Conservation (phyloP, 2,329 filamentous ascomycete species). For the Pseudogymnoascus sp. region DNA sequence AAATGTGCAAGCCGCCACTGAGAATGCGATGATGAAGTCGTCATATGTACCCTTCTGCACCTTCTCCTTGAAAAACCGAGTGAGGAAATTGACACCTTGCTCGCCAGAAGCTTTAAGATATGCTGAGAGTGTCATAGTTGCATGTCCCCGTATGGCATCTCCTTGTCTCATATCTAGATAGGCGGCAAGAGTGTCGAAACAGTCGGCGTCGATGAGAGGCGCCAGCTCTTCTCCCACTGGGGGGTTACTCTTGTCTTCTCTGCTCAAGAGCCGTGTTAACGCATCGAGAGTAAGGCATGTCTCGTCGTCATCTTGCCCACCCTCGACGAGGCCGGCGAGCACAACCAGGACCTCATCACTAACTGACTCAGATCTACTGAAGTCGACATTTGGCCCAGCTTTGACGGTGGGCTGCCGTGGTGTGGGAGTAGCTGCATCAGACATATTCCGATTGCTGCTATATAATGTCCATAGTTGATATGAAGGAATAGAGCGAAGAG, state of each 20-base stretch:
- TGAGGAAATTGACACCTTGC: slow-evolving; percentile 59
- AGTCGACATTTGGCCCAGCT: slow-evolving; percentile 16
- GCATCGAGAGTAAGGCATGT: slow-evolving; percentile 50
- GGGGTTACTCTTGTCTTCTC: slow-evolving; percentile 34
- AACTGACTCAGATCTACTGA: slow-evolving; percentile 44
- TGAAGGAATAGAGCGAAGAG: not conserved
- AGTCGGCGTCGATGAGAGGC: slow-evolving; percentile 60
- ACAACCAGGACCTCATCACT: slow-evolving; percentile 41
- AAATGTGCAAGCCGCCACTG: slow-evolving; percentile 81
- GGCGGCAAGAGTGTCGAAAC: slow-evolving; percentile 75
- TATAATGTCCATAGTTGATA: slow-evolving; percentile 2
- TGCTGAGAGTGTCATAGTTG: slow-evolving; percentile 71
- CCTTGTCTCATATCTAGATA: slow-evolving; percentile 79
- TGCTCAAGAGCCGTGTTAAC: slow-evolving; percentile 50
- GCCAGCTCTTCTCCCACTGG: slow-evolving; percentile 40
- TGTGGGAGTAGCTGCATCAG: not conserved
- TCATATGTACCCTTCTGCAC: slow-evolving; percentile 71
- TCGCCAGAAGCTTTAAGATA: slow-evolving; percentile 72
- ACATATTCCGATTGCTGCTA: slow-evolving; percentile 7
- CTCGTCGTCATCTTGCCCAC: slow-evolving; percentile 72
- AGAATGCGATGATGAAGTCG: slow-evolving; percentile 85
- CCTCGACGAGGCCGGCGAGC: slow-evolving; percentile 83
- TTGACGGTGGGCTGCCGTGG: slow-evolving; percentile 1
- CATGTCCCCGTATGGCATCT: slow-evolving; percentile 66
- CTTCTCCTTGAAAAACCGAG: slow-evolving; percentile 64